A percentile compares a stretch with the other conserved stretches of the same genome.
Conservation (phyloP, 2,329 filamentous ascomycete genomes). For the Lecanicillium sp. region DNA sequence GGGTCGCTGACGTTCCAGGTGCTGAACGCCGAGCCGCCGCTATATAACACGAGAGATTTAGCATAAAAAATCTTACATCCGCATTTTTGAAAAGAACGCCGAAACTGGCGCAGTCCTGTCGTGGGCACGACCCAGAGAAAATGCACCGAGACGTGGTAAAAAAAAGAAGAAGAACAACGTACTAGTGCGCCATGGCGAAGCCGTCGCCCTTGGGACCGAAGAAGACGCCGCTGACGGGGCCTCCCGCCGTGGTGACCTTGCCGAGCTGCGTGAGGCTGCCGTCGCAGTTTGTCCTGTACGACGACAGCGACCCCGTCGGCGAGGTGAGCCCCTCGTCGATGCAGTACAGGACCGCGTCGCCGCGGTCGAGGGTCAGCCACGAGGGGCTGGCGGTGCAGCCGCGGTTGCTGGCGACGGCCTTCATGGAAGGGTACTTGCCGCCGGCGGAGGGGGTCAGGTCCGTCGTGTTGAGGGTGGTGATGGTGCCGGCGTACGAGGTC, state of each 20-base stretch:
- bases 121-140: too few relatives aligned
- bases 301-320: conserved; percentile 43
- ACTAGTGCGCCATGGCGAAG: conserved; percentile 41
- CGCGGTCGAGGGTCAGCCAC: conserved; percentile 53
- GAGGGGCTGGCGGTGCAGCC: conserved; percentile 50
- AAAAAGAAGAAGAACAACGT: conserved; percentile 20
- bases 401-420: conserved; percentile 35
- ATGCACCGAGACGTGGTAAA: not conserved
- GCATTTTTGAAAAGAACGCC: too few relatives aligned
- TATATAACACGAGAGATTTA: too few relatives aligned
- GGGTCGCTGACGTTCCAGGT: conserved; percentile 39
- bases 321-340: conserved; percentile 49
- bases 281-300: conserved; percentile 31
- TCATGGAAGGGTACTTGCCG: conserved; percentile 29
- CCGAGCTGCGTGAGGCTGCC: conserved; percentile 35
- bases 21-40: conserved; percentile 36
- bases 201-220: conserved; percentile 35
- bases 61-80: too few relatives aligned
- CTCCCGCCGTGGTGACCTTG: conserved; percentile 28
- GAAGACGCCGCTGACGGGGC: conserved; percentile 38
- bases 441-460: conserved; percentile 16
- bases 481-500: conserved; percentile 41
- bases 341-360: conserved; percentile 49
- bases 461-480: conserved; percentile 43
- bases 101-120: too few relatives aligned